These are phyloP conservation scores for Marchantia polymorpha DNA, from an alignment of 225 moss, liverwort and hornwort species.

Conservation along the genomic window DNA sequence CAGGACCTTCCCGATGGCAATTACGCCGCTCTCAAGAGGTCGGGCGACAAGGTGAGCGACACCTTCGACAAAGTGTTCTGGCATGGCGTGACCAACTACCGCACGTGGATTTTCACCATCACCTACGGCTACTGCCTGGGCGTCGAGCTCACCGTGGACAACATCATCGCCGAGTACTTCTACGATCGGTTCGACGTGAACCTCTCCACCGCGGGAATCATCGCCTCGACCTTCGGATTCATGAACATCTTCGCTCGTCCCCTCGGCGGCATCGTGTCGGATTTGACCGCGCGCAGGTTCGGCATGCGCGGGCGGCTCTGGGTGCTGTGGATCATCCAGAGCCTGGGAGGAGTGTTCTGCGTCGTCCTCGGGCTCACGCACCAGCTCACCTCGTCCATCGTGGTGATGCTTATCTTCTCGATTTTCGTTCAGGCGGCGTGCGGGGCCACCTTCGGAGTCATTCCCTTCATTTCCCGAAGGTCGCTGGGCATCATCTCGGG, in stretches of 20 bases:
- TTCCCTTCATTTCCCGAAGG: constrained; percentile 71
- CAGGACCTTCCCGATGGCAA: constrained; percentile 83
- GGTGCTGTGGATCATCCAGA: constrained; percentile 54
- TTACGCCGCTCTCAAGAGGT: constrained; percentile 37
- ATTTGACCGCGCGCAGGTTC: constrained; percentile 27
- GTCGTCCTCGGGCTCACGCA: constrained; percentile 39
- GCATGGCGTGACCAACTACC: constrained; percentile 43
- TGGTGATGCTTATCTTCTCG: constrained; percentile 64
- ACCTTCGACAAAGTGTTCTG: constrained; percentile 48
- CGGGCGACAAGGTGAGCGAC: constrained; percentile 51
- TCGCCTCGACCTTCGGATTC: constrained; percentile 59
- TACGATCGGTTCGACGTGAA: constrained; percentile 64
- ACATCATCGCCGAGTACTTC: constrained; percentile 76
- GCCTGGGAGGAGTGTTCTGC: constrained; percentile 56
- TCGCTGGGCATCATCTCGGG: constrained; percentile 73
- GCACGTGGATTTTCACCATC: constrained; percentile 53
- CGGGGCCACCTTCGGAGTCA: constrained; percentile 69
- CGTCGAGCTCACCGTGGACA: constrained; percentile 79
- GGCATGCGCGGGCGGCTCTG: constrained; percentile 83
- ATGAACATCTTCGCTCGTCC: constrained; percentile 74
- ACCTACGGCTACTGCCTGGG: constrained; percentile 77
- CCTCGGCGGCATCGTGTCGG: constrained; percentile 55
- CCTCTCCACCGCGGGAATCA: constrained; percentile 53
- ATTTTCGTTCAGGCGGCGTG: constrained; percentile 68
- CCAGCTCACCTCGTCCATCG: constrained; percentile 28